Evolutionary conservation across 2,329 filamentous ascomycete genomes (phyloP).

Genomic region (Colletotrichum liriopes): DNA sequence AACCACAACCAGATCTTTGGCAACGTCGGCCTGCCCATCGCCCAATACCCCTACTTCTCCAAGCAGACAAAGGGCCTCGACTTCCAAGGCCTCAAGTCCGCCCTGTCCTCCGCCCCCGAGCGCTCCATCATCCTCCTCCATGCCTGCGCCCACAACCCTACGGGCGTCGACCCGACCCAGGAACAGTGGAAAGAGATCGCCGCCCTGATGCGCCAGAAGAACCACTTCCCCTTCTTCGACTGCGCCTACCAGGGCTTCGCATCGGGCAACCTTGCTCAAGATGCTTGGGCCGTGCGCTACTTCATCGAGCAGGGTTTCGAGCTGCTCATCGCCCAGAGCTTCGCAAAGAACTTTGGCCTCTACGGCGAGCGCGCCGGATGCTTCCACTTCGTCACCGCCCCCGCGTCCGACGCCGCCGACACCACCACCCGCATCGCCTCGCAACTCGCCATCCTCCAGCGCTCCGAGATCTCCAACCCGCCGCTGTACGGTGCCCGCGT

Average conservation of each 20-base stretch:
- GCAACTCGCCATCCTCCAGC: constrained; percentile 94
- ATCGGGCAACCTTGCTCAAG: constrained; percentile 86
- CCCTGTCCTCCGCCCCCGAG: constrained; percentile 80
- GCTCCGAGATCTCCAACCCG: constrained; percentile 97
- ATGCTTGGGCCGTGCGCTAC: constrained; percentile 94
- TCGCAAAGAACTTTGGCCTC: constrained; percentile 98
- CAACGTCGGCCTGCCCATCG: constrained; percentile 86
- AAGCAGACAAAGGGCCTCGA: constrained; percentile 91
- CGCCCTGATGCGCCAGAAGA: constrained; percentile 79
- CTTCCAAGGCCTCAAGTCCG: constrained; percentile 87
- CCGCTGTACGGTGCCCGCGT: constrained; percentile 95
- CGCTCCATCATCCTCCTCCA: constrained; percentile 92
- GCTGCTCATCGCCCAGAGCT: constrained; percentile 90
- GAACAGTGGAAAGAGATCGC: constrained; percentile 97
- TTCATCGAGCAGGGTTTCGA: constrained; percentile 94
- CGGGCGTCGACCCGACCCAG: constrained; percentile 92
- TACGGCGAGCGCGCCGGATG: constrained; percentile 97
- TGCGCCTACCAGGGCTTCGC: constrained; percentile 98
- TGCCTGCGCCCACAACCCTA: constrained; percentile 98
- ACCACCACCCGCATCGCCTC: constrained; percentile 79
- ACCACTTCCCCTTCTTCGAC: constrained; percentile 98
- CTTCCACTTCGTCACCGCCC: constrained; percentile 91
- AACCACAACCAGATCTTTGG: constrained; percentile 99
- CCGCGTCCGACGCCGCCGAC: constrained; percentile 76
- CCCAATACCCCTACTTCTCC: constrained; percentile 94